Conservation (phyloP, 1,139 yeast genomes). For the Debaryomycetaceae sp. region DNA sequence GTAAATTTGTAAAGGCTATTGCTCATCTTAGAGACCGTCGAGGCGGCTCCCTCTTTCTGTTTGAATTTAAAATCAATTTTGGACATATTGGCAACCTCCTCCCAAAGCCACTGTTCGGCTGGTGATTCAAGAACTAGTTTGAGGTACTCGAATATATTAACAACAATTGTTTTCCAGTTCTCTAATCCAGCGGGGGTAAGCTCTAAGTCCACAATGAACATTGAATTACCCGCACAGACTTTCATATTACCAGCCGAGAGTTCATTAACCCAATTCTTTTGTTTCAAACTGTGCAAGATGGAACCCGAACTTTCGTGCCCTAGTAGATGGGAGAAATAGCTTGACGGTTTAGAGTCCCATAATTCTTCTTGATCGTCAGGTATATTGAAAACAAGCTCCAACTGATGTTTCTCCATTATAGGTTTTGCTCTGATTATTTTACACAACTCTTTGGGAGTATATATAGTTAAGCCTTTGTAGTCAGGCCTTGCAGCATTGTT, state of each 20-base stretch:
- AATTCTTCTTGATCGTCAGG: conserved; percentile 65
- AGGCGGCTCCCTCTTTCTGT: conserved; percentile 62
- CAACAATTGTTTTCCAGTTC: conserved; percentile 59
- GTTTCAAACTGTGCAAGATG: conserved; percentile 63
- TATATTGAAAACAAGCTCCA: conserved; percentile 66
- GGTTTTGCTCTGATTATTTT: conserved; percentile 69
- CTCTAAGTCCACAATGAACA: conserved; percentile 67
- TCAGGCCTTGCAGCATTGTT: conserved; percentile 48
- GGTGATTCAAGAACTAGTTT: conserved; percentile 46
- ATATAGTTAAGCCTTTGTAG: conserved; percentile 35
- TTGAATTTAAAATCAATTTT: conserved; percentile 57
- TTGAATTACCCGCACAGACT: conserved; percentile 66
- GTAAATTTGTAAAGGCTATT: conserved; percentile 37
- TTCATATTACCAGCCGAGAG: conserved; percentile 72
- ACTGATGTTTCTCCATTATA: conserved; percentile 69
- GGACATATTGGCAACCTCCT: conserved; percentile 47
- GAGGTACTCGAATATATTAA: conserved; percentile 67
- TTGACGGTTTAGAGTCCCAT: conserved; percentile 69
- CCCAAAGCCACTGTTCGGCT: conserved; percentile 59
- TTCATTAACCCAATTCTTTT: conserved; percentile 71
- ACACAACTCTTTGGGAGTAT: conserved; percentile 43
- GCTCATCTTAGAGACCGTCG: conserved; percentile 55
- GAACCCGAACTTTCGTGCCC: conserved; percentile 94
- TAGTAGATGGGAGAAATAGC: conserved; percentile 71
- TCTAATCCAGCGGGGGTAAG: conserved; percentile 70